Evolutionary conservation across 2,329 filamentous ascomycete species (phyloP).

Genomic region (Ceratocystis papillata): DNA sequence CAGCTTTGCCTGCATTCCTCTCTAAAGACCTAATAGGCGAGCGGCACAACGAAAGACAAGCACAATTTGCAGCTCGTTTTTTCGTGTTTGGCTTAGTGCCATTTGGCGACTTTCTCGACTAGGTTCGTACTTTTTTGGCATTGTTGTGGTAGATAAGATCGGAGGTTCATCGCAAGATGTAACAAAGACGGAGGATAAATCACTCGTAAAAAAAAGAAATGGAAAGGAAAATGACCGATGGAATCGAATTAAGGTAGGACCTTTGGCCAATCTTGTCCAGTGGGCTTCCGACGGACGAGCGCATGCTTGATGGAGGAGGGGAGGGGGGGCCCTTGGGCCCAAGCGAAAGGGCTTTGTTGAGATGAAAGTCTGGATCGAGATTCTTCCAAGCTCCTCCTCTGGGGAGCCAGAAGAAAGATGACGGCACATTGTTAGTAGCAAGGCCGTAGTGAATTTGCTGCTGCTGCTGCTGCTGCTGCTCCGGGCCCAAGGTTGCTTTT

Average conservation of each 20-base stretch:
- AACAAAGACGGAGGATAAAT: not conserved
- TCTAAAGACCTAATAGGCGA: too few species aligned
- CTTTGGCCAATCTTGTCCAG: conserved; percentile 1
- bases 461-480: too few species aligned
- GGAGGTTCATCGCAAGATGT: conserved; percentile 6
- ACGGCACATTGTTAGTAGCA: not conserved
- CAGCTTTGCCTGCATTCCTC: too few species aligned
- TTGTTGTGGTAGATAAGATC: not conserved
- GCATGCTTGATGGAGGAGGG: not conserved
- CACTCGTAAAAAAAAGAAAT: not conserved
- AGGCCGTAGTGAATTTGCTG: not conserved
- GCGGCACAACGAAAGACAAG: too few species aligned
- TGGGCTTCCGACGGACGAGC: conserved; percentile 9
- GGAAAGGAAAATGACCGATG: not conserved
- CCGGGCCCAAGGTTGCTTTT: not conserved
- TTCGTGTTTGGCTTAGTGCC: not conserved
- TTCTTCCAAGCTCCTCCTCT: not conserved
- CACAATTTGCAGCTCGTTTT: conserved; percentile 4
- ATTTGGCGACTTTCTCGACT: too few species aligned
- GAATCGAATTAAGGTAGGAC: conserved; percentile 7
- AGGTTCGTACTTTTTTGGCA: too few species aligned
- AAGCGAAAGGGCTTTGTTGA: conserved; percentile 11
- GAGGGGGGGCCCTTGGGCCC: not conserved
- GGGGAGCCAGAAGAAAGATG: not conserved
- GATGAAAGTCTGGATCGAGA: conserved; percentile 7